phyloP scores from a whole-genome alignment of 306 rosid species.

The Calophaca sinica region DNA sequence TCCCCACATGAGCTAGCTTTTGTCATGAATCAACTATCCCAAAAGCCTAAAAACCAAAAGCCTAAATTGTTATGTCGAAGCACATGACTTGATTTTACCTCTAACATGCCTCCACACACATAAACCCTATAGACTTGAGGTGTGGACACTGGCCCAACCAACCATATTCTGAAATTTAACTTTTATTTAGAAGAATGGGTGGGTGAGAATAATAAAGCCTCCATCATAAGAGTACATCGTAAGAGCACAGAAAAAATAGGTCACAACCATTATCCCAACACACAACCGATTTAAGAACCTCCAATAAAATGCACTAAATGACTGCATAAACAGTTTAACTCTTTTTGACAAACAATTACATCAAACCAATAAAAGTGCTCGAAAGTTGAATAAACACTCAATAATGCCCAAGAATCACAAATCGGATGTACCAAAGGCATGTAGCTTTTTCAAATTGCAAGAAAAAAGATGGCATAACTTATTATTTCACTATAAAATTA shows the following conservation, averaged over 20 bases:
- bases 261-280: not conserved
- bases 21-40: no score
- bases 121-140: no score
- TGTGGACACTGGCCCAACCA: not conserved
- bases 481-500: not conserved
- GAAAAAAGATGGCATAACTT: constrained; percentile 8
- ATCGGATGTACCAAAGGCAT: not conserved
- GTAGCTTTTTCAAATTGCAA: constrained; percentile 7
- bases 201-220: not conserved
- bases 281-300: not conserved
- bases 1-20: no score
- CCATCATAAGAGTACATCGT: no score
- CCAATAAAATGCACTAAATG: constrained; percentile 21
- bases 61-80: no score
- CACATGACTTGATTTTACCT: no score
- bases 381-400: constrained; percentile 29
- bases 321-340: not conserved
- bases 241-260: not conserved
- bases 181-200: not conserved
- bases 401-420: not conserved
- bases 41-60: no score
- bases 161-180: not conserved
- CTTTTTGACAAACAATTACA: not conserved
- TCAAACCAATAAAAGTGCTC: not conserved
- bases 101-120: no score